Evolutionary conservation across 2,329 filamentous ascomycete species (phyloP), one percentile per base, ranked within the genome.

Genomic region (Penicillium sp.): DNA sequence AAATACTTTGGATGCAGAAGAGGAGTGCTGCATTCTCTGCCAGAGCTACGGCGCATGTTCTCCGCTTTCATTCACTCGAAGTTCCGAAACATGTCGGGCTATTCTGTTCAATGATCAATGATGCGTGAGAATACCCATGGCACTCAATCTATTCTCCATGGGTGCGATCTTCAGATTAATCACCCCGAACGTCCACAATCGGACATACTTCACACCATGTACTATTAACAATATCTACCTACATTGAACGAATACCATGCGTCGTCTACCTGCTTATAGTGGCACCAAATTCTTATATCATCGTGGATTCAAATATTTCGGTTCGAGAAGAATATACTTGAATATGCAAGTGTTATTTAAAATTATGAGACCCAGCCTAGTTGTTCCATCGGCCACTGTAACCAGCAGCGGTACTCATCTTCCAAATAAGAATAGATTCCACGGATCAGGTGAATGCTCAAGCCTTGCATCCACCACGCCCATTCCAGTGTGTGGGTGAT

Each of bases 391-490:
- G 64, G 62, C 64, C 64, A 65, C 42, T 62, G 58, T 3, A 65
- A 18, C 64, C 63, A 67, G 18, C 51, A 60, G 14, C 58, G 62
- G 52, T 65, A 55, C 56, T 62, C 56, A 24, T 63, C 58, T 38
- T 61, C 60, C 24, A 67, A 35, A 43, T 33, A 42, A 23, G 59
- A 46, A 56, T 67, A 63, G 12, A 66, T 63, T 16, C 47, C 55
- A 42, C 45, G 47, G 2, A 67, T 59, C 9, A 64, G 33, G 18
- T 62, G 61, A 24, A 55, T 33, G 20, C 61, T 63, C 21, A 61
- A 61, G 3, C 65, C 65, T 40, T 64, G 57, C 60, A 66, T 59
- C 65, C 65, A 67, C 64, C 64, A 67, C 18, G 56, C 52, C 62
- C 59, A 64, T 50, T 65, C 65, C 11, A 66, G 46, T n/a, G 62